Base-by-base conservation (phyloP, 2,329 filamentous ascomycete genomes). In the Xylogone sp. region DNA sequence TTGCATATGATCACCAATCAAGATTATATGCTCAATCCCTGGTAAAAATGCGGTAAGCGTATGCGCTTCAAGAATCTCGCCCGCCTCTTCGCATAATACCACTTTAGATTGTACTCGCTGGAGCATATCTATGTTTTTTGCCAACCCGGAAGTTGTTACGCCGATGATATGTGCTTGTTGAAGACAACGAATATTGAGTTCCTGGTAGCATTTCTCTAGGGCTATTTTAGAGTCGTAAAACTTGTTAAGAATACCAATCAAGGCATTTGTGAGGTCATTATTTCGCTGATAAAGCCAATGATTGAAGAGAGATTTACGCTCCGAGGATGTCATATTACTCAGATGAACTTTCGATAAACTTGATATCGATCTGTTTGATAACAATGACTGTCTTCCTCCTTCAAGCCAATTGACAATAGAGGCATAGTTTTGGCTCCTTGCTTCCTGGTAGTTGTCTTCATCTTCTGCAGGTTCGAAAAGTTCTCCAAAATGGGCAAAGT, bases 1-100 rank as follows among this genome's bases (percentile, higher is more conserved):
- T 45, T 73, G 70, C 24, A 63, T 54, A 47, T 73, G 70, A 51
- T 73, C 70, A 2, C 70, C 70, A 48, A 73, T 72, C 6, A 69
- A 58, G 24, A 73, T 71, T 10, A 60, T 54, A 47, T 73, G 70
- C 51, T 73, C 66, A 9, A 71, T 50, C 2, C 63, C 65, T 13
- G 70, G 69, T 10, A 71, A 50, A 6, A 72, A 53, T 3, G 70
- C 65, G 1, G 69, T 64, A 2, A 73, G 60, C 6, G 68, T 54
- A 55, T 72, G 69, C 3, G 68, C 58, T 49, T 72, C 70, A 2
- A 71, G 50, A 0, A 72, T 68, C 48, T 72, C 70, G 1, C 69
- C 70, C 0, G 70, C 68, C 46, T 73, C 71, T 53, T 73, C 70
- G 43, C 65, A 67, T 1, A 73, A 29, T 9, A 73, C 47, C 2